Base-by-base conservation (phyloP, 768 basidiomycete genomes). In the Galerina marginata region DNA sequence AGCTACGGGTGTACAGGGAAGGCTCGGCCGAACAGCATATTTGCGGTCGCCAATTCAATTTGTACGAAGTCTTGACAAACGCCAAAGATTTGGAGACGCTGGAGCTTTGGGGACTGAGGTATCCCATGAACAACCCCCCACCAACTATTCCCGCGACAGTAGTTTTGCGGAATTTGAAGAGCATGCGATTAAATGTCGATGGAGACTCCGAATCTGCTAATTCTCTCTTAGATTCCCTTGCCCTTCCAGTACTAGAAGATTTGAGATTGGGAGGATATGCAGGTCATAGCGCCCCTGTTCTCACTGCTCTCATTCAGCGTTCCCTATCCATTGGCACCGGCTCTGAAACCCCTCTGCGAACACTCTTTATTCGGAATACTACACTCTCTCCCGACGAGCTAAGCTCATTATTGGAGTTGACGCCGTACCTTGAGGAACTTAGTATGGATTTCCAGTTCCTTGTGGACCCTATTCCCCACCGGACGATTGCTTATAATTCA, bases 1-100 rank as follows among this genome's bases (percentile, higher is more conserved):
- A 48, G n/a, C 36, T 56, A 14, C 45, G 46, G 12, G 23, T 46
- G 14, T 56, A 56, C 46, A 56, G 45, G n/a, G 36, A 56, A 40
- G 46, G 38, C 14, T 23, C 46, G 12, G 29, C 12, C 12, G 54
- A 36, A 14, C 36, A n/a, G 9, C 36, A 40, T 36, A 33, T 56
- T 26, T 37, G 45, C 2, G 20, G 20, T 39, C 55, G n/a, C 12
- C 20, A 23, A 23, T 14, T 23, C 5, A 36, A 9, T 40, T 23
- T 52, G 4, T 7, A 25, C 12, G 37, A 52, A 37, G 51, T 25
- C 7, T 10, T 52, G 6, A 52, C 23, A 2, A 16, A 40, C 16
- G 51, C 37, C 5, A 52, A 25, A 10, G 40, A 52, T 14, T 23
- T 52, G 10, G 20, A 40, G 40, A 25, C 2, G 23, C 51, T 52